Conservation (phyloP, 1,284 basidiomycete species). For the Rhodotorula sp. region DNA sequence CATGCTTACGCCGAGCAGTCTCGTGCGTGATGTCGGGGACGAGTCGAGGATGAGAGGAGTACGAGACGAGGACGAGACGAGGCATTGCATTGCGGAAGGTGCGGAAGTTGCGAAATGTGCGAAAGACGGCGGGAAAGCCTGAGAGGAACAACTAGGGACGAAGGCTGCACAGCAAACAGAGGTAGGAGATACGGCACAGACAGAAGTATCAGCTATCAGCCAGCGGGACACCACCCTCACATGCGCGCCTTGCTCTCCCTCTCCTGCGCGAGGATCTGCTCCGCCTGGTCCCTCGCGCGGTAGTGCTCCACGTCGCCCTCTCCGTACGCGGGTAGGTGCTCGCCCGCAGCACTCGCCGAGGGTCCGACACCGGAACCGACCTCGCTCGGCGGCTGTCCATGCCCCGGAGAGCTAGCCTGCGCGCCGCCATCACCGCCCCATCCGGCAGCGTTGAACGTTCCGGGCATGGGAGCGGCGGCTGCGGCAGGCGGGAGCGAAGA, state of each 20-base stretch:
- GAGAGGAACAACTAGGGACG: not conserved
- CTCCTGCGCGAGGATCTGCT: constrained; percentile 30
- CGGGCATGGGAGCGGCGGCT: not conserved
- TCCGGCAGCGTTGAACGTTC: constrained; percentile 11
- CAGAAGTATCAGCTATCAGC: not conserved
- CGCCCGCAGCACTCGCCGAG: not conserved
- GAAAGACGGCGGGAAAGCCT: too few species aligned
- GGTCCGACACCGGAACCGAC: too few species aligned
- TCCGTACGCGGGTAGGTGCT: constrained; percentile 24
- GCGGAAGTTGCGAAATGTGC: too few species aligned
- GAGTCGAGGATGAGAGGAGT: too few species aligned
- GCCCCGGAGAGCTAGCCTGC: too few species aligned
- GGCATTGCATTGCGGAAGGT: too few species aligned
- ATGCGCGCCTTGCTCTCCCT: constrained; percentile 20
- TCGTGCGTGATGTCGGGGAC: too few species aligned
- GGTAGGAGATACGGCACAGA: not conserved
- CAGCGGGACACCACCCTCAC: not conserved
- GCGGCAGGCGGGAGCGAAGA: not conserved
- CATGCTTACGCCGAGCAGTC: too few species aligned
- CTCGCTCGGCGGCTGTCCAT: too few species aligned
- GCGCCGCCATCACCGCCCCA: constrained; percentile 3
- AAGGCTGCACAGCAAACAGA: not conserved
- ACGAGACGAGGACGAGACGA: too few species aligned
- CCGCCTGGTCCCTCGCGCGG: constrained; percentile 23
- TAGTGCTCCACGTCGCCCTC: constrained; percentile 20